phyloP scores from a whole-genome alignment of 225 moss, liverwort and hornwort genomes.

The Thuidium tamariscinum region DNA sequence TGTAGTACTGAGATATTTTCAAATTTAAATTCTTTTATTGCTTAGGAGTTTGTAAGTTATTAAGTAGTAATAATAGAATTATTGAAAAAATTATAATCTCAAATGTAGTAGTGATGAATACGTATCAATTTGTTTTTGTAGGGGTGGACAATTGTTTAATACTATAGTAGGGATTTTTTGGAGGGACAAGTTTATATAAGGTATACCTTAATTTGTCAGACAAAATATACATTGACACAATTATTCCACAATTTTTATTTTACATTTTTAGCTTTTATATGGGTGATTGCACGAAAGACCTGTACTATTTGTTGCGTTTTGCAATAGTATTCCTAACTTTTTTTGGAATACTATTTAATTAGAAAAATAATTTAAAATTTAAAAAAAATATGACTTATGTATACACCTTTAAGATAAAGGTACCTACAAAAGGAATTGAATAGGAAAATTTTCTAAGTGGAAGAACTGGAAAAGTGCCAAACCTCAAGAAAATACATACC shows the following conservation, averaged over 20 bases:
- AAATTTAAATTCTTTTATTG: not conserved
- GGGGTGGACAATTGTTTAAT: fast-evolving
- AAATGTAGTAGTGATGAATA: not conserved
- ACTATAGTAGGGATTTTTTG: too few species aligned
- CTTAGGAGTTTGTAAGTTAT: not conserved
- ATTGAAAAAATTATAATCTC: not conserved
- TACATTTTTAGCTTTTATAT: not conserved
- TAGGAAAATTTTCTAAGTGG: too few species aligned
- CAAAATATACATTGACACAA: not conserved
- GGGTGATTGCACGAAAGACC: too few species aligned
- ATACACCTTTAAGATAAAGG: too few species aligned
- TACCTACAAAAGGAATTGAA: too few species aligned
- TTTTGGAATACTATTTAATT: too few species aligned
- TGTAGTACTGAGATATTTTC: not conserved
- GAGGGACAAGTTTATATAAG: not conserved
- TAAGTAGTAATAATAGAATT: not conserved
- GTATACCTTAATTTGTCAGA: not conserved
- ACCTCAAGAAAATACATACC: too few species aligned
- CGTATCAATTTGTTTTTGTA: not conserved
- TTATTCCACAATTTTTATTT: not conserved
- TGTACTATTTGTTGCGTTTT: too few species aligned
- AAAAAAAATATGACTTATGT: too few species aligned
- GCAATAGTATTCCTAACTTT: too few species aligned
- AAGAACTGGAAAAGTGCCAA: too few species aligned
- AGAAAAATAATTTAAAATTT: too few species aligned